These are phyloP conservation scores for Calonectria montana DNA, from an alignment of 2,329 filamentous ascomycete genomes.

Conservation along the genomic window DNA sequence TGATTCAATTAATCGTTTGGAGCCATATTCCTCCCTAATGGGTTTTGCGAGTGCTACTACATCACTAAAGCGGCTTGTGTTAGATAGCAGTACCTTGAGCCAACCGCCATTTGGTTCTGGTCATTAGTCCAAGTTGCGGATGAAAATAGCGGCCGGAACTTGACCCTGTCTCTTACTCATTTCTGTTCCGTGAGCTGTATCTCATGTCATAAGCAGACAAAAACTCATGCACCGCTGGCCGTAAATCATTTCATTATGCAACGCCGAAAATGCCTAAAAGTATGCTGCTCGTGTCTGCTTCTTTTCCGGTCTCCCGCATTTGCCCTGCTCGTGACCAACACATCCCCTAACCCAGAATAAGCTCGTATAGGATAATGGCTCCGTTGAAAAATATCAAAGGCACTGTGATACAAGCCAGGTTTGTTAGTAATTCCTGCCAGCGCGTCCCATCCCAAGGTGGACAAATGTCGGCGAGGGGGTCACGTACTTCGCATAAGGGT, in stretches of 20 bases:
- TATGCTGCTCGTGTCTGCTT: slow-evolving; percentile 27
- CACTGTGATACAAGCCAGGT: slow-evolving; percentile 63
- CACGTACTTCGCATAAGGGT: slow-evolving; percentile 88
- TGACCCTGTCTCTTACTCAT: not conserved
- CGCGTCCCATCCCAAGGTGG: not conserved
- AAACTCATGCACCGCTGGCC: slow-evolving; percentile 11
- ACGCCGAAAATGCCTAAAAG: slow-evolving; percentile 34
- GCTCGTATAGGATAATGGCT: slow-evolving; percentile 84
- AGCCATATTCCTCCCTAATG: slow-evolving; percentile 12
- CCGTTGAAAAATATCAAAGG: slow-evolving; percentile 87
- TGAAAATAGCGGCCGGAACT: slow-evolving; percentile 24
- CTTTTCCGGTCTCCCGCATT: slow-evolving; percentile 15
- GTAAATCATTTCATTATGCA: slow-evolving; percentile 24
- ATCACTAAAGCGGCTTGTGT: slow-evolving; percentile 29
- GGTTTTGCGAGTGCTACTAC: not conserved
- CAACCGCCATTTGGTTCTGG: slow-evolving; percentile 15
- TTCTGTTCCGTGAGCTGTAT: not conserved
- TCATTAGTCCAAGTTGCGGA: slow-evolving; percentile 16
- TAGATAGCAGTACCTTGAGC: slow-evolving; percentile 26
- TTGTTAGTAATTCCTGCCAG: slow-evolving; percentile 20
- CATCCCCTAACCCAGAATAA: slow-evolving; percentile 73
- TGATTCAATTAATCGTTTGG: slow-evolving; percentile 21
- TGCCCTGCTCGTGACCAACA: not conserved
- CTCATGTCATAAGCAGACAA: not conserved
- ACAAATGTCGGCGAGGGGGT: not conserved